A percentile compares a stretch with the other conserved stretches of the same genome.
Evolutionary conservation across 1,284 basidiomycete species (phyloP).

Genomic region (Ustilago vetiveriae): DNA sequence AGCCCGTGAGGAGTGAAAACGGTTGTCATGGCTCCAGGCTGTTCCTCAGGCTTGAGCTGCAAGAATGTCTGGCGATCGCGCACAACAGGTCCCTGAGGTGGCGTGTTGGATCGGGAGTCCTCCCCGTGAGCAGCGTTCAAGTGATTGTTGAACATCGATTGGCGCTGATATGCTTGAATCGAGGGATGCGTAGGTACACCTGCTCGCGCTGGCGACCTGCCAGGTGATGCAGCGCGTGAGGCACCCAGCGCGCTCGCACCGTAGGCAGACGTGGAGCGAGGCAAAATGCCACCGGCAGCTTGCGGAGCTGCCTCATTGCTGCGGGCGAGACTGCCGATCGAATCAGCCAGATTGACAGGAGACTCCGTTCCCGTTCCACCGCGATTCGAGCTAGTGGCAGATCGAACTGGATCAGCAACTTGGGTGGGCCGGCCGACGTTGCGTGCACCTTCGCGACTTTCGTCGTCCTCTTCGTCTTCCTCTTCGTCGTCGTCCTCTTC

Average conservation of each 20-base stretch:
- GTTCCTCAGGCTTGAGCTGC: constrained; percentile 58
- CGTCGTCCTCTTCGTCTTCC: constrained; percentile 61
- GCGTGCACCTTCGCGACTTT: constrained; percentile 18
- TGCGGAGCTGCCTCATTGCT: constrained; percentile 12
- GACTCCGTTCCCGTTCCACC: constrained; percentile 29
- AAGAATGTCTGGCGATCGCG: constrained; percentile 60
- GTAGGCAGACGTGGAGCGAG: constrained; percentile 31
- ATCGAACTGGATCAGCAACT: constrained; percentile 9
- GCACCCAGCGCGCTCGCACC: constrained; percentile 19
- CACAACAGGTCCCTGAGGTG: constrained; percentile 31
- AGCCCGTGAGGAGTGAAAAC: constrained; percentile 91
- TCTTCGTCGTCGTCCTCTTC: constrained; percentile 58
- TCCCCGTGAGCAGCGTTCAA: constrained; percentile 51
- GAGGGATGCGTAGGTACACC: constrained; percentile 34
- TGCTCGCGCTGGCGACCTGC: constrained; percentile 22
- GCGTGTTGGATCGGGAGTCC: constrained; percentile 49
- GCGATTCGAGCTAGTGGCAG: constrained; percentile 27
- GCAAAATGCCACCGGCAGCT: constrained; percentile 11
- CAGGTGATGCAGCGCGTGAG: constrained; percentile 33
- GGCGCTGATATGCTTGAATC: constrained; percentile 42
- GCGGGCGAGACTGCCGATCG: constrained; percentile 33
- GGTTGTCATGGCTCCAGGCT: constrained; percentile 61
- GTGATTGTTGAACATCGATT: constrained; percentile 57
- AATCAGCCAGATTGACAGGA: constrained; percentile 30
- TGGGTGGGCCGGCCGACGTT: background rate